Conservation (phyloP, 2,329 filamentous ascomycete species). For the Ophiocordyceps australis region DNA sequence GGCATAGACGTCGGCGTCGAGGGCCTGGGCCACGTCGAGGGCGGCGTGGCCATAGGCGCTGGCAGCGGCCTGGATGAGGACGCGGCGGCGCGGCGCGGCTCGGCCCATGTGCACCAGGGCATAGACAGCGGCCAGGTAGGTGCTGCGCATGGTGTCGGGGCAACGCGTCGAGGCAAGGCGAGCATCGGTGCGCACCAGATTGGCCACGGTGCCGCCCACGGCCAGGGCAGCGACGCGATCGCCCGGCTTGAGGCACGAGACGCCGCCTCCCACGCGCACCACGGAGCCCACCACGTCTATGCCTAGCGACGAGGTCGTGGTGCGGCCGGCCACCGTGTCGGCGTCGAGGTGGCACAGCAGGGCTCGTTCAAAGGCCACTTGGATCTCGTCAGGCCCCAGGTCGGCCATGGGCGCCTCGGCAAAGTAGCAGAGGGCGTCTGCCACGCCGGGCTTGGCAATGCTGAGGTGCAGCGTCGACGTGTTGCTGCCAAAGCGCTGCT, state of each 20-base stretch:
- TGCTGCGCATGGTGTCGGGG: conserved; percentile 14
- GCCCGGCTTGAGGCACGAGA: conserved; percentile 13
- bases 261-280: conserved; percentile 12
- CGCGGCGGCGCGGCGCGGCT: conserved; percentile 7
- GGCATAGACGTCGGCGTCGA: conserved; percentile 21
- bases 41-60: conserved; percentile 24
- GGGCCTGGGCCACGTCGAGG: conserved; percentile 17
- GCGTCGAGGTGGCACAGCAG: conserved; percentile 17
- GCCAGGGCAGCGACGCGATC: conserved; percentile 23
- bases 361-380: conserved; percentile 18
- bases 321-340: conserved; percentile 14
- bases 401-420: conserved; percentile 3
- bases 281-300: conserved; percentile 22
- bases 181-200: conserved; percentile 12
- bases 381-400: conserved; percentile 15
- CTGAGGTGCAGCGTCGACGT: conserved; percentile 6
- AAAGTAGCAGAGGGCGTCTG: conserved; percentile 9
- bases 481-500: conserved; percentile 6
- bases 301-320: conserved; percentile 13
- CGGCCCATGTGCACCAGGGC: conserved; percentile 16
- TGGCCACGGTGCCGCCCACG: conserved; percentile 15
- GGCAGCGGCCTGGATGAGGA: conserved; percentile 25
- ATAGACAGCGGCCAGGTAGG: conserved; percentile 22
- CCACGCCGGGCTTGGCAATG: conserved; percentile 9
- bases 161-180: conserved; percentile 15